A percentile compares a stretch with the other conserved stretches of the same genome.
Conservation (phyloP, 768 basidiomycete species). For the Mycena chlorophos region DNA sequence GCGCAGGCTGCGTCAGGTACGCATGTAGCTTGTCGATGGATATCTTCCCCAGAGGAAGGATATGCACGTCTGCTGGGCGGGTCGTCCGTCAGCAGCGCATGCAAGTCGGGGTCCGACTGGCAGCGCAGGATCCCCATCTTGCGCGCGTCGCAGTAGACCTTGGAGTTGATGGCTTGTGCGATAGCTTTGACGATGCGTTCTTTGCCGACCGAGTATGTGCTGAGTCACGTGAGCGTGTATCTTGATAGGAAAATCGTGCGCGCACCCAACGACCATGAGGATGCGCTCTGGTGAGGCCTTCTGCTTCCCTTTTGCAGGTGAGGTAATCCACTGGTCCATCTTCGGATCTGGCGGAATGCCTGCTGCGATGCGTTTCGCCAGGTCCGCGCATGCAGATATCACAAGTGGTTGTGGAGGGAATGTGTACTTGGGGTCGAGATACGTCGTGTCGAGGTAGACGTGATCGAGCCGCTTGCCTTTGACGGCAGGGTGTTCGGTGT, state of each 20-base stretch:
- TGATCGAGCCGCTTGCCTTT: constrained; percentile 80
- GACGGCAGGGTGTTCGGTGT: constrained; percentile 82
- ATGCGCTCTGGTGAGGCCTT: constrained; percentile 38
- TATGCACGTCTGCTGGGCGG: constrained; percentile 80
- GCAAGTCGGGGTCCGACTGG: constrained; percentile 80
- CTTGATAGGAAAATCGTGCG: constrained; percentile 1
- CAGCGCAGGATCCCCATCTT: constrained; percentile 84
- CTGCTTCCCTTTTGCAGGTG: constrained; percentile 36
- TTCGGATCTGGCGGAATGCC: constrained; percentile 41
- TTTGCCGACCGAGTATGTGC: constrained; percentile 97
- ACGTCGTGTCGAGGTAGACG: constrained; percentile 95
- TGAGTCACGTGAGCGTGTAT: constrained; percentile 28
- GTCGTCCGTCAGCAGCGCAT: constrained; percentile 72
- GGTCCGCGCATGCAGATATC: constrained; percentile 86
- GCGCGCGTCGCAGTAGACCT: constrained; percentile 85
- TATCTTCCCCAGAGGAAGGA: constrained; percentile 78
- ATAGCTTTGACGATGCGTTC: constrained; percentile 97
- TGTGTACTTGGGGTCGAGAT: constrained; percentile 91
- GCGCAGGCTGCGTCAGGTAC: constrained; percentile 78
- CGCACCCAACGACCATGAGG: constrained; percentile 75
- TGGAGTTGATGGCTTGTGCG: constrained; percentile 75
- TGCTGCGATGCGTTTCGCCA: constrained; percentile 59
- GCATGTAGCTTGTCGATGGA: constrained; percentile 72
- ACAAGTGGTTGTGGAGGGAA: constrained; percentile 97
- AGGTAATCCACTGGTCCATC: constrained; percentile 54